Evolutionary conservation across 495 filamentous ascomycete genomes (phyloP).

Genomic region (Podospora pseudocomata): DNA sequence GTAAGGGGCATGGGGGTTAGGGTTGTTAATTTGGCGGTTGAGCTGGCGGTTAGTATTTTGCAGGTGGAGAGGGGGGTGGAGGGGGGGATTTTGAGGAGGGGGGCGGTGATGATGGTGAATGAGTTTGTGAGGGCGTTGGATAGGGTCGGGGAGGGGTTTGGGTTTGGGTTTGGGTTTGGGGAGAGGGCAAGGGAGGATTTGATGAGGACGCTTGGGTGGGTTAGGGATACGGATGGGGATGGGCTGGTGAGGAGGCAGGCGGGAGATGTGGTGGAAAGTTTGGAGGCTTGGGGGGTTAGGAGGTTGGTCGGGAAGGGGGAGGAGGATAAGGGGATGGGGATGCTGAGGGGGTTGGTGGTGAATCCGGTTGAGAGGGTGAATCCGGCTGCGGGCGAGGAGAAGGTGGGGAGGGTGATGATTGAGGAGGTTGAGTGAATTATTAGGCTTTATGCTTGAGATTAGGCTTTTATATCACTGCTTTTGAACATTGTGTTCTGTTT

Average conservation of each 20-base stretch:
- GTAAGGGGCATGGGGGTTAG: constrained; percentile 55
- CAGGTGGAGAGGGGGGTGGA: constrained; percentile 60
- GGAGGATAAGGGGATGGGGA: constrained; percentile 25
- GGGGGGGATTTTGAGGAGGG: constrained; percentile 67
- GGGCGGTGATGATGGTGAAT: constrained; percentile 66
- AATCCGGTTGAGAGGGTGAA: constrained; percentile 23
- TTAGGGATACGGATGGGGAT: constrained; percentile 66
- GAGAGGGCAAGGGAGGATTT: constrained; percentile 59
- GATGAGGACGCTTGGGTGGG: constrained; percentile 59
- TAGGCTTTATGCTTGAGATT: background rate
- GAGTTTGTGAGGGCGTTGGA: constrained; percentile 65
- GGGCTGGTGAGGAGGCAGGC: constrained; percentile 70
- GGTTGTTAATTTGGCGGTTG: constrained; percentile 57
- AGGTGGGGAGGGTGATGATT: constrained; percentile 34
- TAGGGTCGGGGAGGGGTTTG: constrained; percentile 45
- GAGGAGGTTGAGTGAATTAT: constrained; percentile 43
- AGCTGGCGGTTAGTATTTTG: constrained; percentile 63
- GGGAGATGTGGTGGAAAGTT: constrained; percentile 62
- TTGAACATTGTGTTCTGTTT: background rate
- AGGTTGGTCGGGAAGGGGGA: constrained; percentile 36
- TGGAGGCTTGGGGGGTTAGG: constrained; percentile 67
- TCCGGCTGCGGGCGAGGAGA: constrained; percentile 6
- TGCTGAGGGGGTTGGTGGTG: constrained; percentile 45
- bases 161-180: constrained; percentile 60
- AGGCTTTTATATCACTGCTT: background rate